These are phyloP conservation scores for Pilobolus umbonatus DNA, from an alignment of 192 early-diverging fungal genomes.

Conservation along the genomic window DNA sequence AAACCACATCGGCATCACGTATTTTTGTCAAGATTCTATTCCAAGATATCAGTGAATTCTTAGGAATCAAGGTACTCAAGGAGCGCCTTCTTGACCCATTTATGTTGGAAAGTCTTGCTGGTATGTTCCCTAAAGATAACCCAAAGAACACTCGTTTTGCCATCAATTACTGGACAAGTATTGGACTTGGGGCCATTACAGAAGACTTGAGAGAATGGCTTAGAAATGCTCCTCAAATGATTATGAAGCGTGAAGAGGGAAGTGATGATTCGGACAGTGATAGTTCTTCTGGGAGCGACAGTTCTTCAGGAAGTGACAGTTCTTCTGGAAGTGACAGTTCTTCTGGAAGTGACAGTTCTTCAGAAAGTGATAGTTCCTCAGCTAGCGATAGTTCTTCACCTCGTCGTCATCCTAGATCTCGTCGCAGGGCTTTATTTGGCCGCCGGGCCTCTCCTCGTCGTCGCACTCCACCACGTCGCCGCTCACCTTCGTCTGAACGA, in stretches of 20 bases:
- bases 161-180: slow-evolving; percentile 96
- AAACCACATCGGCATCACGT: slow-evolving; percentile 93
- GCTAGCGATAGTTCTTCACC: not conserved
- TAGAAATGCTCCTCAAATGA: slow-evolving; percentile 57
- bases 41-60: slow-evolving; percentile 76
- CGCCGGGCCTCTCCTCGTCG: not conserved
- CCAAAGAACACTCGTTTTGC: slow-evolving; percentile 88
- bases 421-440: not conserved
- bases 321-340: slow-evolving; percentile 23
- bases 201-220: slow-evolving; percentile 82
- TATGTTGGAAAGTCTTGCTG: slow-evolving; percentile 70
- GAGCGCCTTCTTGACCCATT: slow-evolving; percentile 63
- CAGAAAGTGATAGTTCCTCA: slow-evolving; percentile 18
- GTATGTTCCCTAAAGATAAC: slow-evolving; percentile 88
- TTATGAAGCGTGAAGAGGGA: slow-evolving; percentile 47
- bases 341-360: not conserved
- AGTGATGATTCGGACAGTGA: slow-evolving; percentile 34
- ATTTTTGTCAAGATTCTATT: slow-evolving; percentile 97
- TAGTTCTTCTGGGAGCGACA: slow-evolving; percentile 36
- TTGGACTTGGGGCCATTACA: slow-evolving; percentile 87
- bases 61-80: slow-evolving; percentile 79
- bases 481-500: not conserved
- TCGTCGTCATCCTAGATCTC: not conserved
- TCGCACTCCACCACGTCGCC: not conserved
- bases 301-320: slow-evolving; percentile 21